Percentiles rank a stretch among this genome's conserved stretches.
Evolutionary conservation across 2,329 filamentous ascomycete species (phyloP).

Genomic region (Pseudocercospora fuligena): DNA sequence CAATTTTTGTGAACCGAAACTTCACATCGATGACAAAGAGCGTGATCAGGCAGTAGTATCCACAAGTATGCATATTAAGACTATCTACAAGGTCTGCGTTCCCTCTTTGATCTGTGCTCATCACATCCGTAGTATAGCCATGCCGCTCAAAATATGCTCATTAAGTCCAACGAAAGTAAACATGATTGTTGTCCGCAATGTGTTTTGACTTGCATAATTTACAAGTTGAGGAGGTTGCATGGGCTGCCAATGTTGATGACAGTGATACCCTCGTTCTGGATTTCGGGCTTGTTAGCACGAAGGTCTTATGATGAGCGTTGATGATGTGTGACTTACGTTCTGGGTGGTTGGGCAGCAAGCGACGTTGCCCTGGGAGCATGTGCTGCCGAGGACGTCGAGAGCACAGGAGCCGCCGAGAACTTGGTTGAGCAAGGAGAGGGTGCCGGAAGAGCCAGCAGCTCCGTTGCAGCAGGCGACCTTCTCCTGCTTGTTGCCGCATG

Average conservation of each 20-base stretch:
- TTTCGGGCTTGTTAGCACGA: neutral
- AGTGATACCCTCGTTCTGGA: neutral
- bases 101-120: neutral
- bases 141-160: neutral
- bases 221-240: constrained; percentile 21
- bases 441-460: neutral
- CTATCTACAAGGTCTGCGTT: neutral
- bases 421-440: neutral
- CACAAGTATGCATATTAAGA: constrained; percentile 3
- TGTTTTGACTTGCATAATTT: neutral
- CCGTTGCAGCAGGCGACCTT: constrained; percentile 20
- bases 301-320: neutral
- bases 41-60: neutral
- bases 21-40: neutral
- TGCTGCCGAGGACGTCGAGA: constrained; percentile 7
- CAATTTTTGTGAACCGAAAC: too few relatives aligned
- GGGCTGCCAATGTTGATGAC: constrained; percentile 17
- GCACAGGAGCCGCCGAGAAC: constrained; percentile 17
- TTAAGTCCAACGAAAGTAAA: constrained; percentile 1
- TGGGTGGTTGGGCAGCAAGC: constrained; percentile 23
- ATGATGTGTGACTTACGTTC: constrained; percentile 4
- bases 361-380: constrained; percentile 17
- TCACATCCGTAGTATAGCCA: neutral
- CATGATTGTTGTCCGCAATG: neutral
- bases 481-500: constrained; percentile 18